Evolutionary conservation across 768 basidiomycete genomes (phyloP).

Genomic region (Pleurotus ostreatus): DNA sequence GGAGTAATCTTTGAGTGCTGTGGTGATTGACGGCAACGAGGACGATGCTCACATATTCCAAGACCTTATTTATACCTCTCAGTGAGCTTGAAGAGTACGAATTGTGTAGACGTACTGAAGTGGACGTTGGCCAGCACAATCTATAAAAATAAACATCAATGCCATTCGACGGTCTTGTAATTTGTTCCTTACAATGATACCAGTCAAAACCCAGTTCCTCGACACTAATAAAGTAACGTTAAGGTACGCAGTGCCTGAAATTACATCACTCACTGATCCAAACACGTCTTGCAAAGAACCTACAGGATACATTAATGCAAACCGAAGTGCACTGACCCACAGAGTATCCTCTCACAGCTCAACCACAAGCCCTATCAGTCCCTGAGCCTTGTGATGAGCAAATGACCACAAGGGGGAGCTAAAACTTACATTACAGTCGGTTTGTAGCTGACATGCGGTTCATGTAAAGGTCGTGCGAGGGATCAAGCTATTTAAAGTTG

Average conservation of each 20-base stretch:
- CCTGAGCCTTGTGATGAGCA: conserved; percentile 20
- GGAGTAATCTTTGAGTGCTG: conserved; percentile 2
- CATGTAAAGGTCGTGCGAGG: conserved; percentile 10
- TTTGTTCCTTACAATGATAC: conserved; percentile 32
- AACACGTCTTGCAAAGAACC: conserved; percentile 50
- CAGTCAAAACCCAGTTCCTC: conserved; percentile 34
- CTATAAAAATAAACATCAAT: conserved; percentile 16
- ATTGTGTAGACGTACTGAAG: conserved; percentile 31
- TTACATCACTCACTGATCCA: conserved; percentile 36
- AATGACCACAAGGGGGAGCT: neutral
- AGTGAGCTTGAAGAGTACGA: conserved; percentile 1
- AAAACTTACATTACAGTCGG: conserved; percentile 41
- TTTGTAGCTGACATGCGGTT: conserved; percentile 37
- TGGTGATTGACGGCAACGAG: neutral
- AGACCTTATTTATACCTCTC: conserved; percentile 22
- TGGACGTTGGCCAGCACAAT: conserved; percentile 36
- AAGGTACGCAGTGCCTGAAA: neutral
- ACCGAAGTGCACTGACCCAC: neutral
- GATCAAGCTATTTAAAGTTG: neutral
- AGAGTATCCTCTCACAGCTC: conserved; percentile 32
- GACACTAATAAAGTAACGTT: conserved; percentile 32
- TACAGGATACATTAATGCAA: conserved; percentile 15
- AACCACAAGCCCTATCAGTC: conserved; percentile 45
- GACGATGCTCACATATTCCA: conserved; percentile 31
- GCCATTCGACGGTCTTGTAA: too few species aligned